Evolutionary conservation across 2,329 filamentous ascomycete genomes (phyloP).

Genomic region (Pseudopithomyces chartarum): DNA sequence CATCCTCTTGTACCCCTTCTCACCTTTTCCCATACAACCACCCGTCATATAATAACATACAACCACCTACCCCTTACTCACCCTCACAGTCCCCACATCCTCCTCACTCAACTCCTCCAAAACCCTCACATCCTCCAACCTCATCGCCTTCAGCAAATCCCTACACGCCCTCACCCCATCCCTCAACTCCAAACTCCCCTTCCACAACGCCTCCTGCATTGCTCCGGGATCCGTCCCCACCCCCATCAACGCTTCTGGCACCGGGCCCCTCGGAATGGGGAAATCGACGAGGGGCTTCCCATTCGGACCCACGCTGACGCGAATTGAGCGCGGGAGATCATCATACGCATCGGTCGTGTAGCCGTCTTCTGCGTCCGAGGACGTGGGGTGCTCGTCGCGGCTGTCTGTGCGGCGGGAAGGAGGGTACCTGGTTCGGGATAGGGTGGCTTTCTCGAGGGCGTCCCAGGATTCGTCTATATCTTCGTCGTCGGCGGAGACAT

Average conservation of each 20-base stretch:
- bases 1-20: neutral
- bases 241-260: slow-evolving; percentile 31
- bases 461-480: slow-evolving; percentile 45
- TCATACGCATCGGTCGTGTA: slow-evolving; percentile 28
- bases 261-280: slow-evolving; percentile 36
- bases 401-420: slow-evolving; percentile 23
- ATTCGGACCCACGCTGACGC: slow-evolving; percentile 36
- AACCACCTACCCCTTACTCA: neutral
- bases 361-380: slow-evolving; percentile 30
- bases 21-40: no score
- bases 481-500: slow-evolving; percentile 39
- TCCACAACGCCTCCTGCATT: slow-evolving; percentile 35
- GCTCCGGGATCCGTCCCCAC: slow-evolving; percentile 21
- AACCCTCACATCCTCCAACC: slow-evolving; percentile 22
- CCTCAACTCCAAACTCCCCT: slow-evolving; percentile 35
- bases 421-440: slow-evolving; percentile 19
- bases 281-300: slow-evolving; percentile 42
- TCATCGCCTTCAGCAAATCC: slow-evolving; percentile 39
- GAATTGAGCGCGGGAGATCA: slow-evolving; percentile 21
- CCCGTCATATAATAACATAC: no score
- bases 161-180: slow-evolving; percentile 36
- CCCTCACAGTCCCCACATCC: neutral
- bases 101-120: slow-evolving; percentile 16
- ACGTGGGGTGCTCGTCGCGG: slow-evolving; percentile 22
- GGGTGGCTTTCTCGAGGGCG: slow-evolving; percentile 27